Evolutionary conservation across 441 rosid genomes (phyloP).

Genomic region (Bruguiera hainesii): DNA sequence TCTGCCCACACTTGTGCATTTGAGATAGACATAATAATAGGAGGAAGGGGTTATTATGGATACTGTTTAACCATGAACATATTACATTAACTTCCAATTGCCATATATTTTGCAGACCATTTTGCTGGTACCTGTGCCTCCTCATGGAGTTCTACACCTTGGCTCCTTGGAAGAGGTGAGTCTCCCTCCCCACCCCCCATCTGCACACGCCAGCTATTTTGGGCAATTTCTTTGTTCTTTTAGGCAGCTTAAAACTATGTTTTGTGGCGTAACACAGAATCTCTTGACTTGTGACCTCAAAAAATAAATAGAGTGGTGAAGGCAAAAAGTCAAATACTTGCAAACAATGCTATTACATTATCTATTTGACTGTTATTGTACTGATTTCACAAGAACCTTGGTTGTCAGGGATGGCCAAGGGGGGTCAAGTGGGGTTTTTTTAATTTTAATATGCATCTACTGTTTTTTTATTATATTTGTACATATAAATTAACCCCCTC

Average conservation of each 20-base stretch:
- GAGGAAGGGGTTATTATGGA: too few species aligned
- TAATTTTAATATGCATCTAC: too few species aligned
- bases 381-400: too few species aligned
- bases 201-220: constrained; percentile 20
- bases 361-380: neutral
- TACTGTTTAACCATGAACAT: too few species aligned
- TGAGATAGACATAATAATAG: neutral
- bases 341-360: neutral
- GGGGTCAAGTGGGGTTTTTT: too few species aligned
- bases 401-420: too few species aligned
- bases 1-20: neutral
- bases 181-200: constrained; percentile 9
- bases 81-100: neutral
- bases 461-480: too few species aligned
- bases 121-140: constrained; percentile 53
- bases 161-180: constrained; percentile 52
- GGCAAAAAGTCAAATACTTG: neutral
- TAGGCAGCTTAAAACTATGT: constrained; percentile 19
- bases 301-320: too few species aligned
- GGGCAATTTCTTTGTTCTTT: constrained; percentile 6
- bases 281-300: neutral
- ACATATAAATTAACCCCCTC: too few species aligned
- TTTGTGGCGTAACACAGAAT: constrained; percentile 47
- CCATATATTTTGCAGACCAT: constrained; percentile 47
- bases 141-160: constrained; percentile 62